These are phyloP conservation scores for Tuber calosporum DNA, from an alignment of 495 filamentous ascomycete genomes.

Conservation along the genomic window DNA sequence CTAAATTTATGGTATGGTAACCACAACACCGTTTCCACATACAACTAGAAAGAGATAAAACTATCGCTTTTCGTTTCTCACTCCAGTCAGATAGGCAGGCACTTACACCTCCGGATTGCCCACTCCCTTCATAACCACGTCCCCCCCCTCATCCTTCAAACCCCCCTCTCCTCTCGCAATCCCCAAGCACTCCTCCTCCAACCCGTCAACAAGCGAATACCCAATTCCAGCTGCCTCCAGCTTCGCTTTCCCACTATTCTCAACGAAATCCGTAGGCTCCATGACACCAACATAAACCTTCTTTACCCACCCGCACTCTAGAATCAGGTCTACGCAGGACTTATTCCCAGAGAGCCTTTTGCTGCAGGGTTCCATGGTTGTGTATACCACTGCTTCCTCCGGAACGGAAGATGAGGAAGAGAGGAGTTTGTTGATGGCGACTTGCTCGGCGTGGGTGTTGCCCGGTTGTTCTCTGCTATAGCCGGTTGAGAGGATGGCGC, in stretches of 20 bases:
- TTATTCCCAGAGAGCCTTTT: constrained; percentile 71
- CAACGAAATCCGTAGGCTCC: constrained; percentile 84
- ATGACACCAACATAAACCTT: constrained; percentile 81
- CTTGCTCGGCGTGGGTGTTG: constrained; percentile 95
- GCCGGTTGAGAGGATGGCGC: constrained; percentile 68
- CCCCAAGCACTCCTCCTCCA: constrained; percentile 72
- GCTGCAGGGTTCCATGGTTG: constrained; percentile 89
- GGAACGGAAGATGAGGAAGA: constrained; percentile 39
- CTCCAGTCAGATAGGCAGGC: neutral
- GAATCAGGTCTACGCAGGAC: constrained; percentile 75
- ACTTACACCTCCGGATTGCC: neutral
- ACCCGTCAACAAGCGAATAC: constrained; percentile 61
- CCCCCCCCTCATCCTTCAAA: constrained; percentile 32
- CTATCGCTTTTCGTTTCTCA: neutral
- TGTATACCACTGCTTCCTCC: constrained; percentile 61
- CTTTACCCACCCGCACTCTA: constrained; percentile 58
- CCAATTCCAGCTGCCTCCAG: constrained; percentile 68
- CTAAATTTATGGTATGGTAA: neutral
- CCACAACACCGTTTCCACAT: neutral
- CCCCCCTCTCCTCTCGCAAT: constrained; percentile 77
- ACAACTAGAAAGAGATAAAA: neutral
- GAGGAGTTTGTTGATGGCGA: constrained; percentile 73
- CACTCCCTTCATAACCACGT: neutral
- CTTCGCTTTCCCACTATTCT: constrained; percentile 64
- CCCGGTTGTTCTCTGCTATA: constrained; percentile 86